Percentiles rank a stretch among this genome's conserved stretches.
Conservation (phyloP, 495 filamentous ascomycete genomes). For the Coniosporium apollinis region DNA sequence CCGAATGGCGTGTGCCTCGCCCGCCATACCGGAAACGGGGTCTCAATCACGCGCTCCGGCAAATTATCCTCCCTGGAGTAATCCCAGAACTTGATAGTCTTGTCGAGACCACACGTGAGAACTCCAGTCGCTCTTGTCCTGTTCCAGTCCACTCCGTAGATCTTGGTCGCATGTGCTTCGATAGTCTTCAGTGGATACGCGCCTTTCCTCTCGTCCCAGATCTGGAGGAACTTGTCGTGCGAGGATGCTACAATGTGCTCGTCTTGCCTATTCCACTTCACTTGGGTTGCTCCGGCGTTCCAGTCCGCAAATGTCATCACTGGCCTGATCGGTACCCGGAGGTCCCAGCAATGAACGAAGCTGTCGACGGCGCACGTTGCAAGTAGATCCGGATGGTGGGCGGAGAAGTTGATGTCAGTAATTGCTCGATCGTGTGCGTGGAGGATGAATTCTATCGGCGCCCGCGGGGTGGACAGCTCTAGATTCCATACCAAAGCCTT, state of each 20-base stretch:
- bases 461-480: conserved; percentile 50
- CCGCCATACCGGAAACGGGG: conserved; percentile 79
- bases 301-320: conserved; percentile 55
- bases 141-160: conserved; percentile 94
- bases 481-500: conserved; percentile 94
- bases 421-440: conserved; percentile 83
- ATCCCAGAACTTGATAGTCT: conserved; percentile 91
- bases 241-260: conserved; percentile 74
- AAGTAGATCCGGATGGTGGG: conserved; percentile 74
- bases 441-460: conserved; percentile 77
- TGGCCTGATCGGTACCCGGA: conserved; percentile 57
- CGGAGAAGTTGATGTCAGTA: conserved; percentile 93
- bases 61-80: conserved; percentile 40
- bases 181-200: conserved; percentile 68
- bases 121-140: conserved; percentile 51
- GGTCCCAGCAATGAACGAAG: conserved; percentile 86
- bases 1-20: conserved; percentile 91
- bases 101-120: conserved; percentile 79
- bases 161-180: conserved; percentile 82
- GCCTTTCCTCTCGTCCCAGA: conserved; percentile 81
- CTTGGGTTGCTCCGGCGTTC: conserved; percentile 88
- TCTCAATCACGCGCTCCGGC: conserved; percentile 58
- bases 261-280: conserved; percentile 87
- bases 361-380: conserved; percentile 89
- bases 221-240: conserved; percentile 68